Percentiles rank a stretch among this genome's conserved stretches.
phyloP scores from a whole-genome alignment of 2,329 filamentous ascomycete species.

The Aschersonia sp. region DNA sequence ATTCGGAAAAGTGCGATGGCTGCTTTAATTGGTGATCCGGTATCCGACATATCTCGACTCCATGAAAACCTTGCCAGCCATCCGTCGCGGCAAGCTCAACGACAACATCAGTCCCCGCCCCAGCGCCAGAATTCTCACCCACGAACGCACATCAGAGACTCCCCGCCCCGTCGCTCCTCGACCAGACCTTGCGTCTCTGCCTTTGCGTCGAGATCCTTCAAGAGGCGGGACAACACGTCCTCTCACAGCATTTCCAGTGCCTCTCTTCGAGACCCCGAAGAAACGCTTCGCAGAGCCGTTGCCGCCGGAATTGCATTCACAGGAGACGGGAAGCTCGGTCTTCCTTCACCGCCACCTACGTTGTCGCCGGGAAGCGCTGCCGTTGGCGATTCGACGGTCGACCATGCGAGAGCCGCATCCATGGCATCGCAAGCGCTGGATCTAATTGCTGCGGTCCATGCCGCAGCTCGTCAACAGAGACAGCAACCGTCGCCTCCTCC shows the following conservation, averaged over 20 bases:
- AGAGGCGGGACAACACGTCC: slow-evolving; percentile 7
- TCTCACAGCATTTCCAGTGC: too few relatives aligned
- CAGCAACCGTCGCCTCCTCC: slow-evolving; percentile 21
- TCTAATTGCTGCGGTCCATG: slow-evolving; percentile 10
- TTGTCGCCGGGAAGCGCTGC: slow-evolving; percentile 30
- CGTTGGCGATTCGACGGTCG: slow-evolving; percentile 17
- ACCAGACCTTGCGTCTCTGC: slow-evolving; percentile 11
- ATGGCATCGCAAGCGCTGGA: slow-evolving; percentile 30
- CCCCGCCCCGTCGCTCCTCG: slow-evolving; percentile 13
- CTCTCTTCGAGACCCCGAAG: not conserved
- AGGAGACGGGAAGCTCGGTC: slow-evolving; percentile 25
- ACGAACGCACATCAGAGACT: slow-evolving; percentile 6
- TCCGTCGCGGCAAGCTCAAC: slow-evolving; percentile 29
- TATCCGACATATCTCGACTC: slow-evolving; percentile 57
- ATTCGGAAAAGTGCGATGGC: slow-evolving; percentile 37
- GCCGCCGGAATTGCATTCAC: slow-evolving; percentile 9
- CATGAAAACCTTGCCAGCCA: slow-evolving; percentile 51
- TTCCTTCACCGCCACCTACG: slow-evolving; percentile 40
- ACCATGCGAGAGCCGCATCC: slow-evolving; percentile 27
- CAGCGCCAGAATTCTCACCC: slow-evolving; percentile 8
- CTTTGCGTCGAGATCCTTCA: slow-evolving; percentile 11
- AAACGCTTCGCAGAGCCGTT: not conserved
- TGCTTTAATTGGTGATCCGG: slow-evolving; percentile 55
- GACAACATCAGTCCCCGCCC: slow-evolving; percentile 25
- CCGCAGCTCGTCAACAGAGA: slow-evolving; percentile 4